Percentiles rank a stretch among this genome's conserved stretches.
These are phyloP conservation scores for Xylariales sp. DNA, from an alignment of 2,329 filamentous ascomycete species.

Conservation along the genomic window DNA sequence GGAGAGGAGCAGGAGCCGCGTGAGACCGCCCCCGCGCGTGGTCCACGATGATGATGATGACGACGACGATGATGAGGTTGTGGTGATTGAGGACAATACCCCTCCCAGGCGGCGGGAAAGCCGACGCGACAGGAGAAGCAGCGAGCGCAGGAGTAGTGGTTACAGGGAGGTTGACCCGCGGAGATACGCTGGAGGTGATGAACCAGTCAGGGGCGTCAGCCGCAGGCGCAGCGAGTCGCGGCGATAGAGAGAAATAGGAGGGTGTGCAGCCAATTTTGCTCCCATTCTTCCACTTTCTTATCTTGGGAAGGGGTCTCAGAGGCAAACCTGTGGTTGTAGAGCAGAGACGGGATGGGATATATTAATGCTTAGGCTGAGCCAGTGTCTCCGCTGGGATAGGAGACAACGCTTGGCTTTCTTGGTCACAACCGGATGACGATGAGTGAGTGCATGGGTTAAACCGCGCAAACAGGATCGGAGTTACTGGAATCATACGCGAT, in stretches of 20 bases:
- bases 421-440: too few species aligned
- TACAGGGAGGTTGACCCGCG: constrained; percentile 27
- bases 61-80: constrained; percentile 30
- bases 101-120: constrained; percentile 23
- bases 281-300: too few species aligned
- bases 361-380: too few species aligned
- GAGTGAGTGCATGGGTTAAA: too few species aligned
- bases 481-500: too few species aligned
- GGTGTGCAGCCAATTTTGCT: neutral
- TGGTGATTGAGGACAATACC: constrained; percentile 30
- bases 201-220: constrained; percentile 23
- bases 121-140: constrained; percentile 15
- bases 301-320: too few species aligned
- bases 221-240: constrained; percentile 25
- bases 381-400: too few species aligned
- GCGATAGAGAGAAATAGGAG: constrained; percentile 13
- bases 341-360: too few species aligned
- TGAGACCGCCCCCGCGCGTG: constrained; percentile 16
- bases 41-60: constrained; percentile 27
- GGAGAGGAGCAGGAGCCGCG: constrained; percentile 11
- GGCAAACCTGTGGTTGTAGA: too few species aligned
- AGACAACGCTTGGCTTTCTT: too few species aligned
- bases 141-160: constrained; percentile 19
- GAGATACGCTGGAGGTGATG: constrained; percentile 24
- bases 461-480: too few species aligned